Evolutionary conservation across 2,329 filamentous ascomycete genomes (phyloP), one percentile per base, ranked within the genome.

Genomic region (Monilinia aucupariae): DNA sequence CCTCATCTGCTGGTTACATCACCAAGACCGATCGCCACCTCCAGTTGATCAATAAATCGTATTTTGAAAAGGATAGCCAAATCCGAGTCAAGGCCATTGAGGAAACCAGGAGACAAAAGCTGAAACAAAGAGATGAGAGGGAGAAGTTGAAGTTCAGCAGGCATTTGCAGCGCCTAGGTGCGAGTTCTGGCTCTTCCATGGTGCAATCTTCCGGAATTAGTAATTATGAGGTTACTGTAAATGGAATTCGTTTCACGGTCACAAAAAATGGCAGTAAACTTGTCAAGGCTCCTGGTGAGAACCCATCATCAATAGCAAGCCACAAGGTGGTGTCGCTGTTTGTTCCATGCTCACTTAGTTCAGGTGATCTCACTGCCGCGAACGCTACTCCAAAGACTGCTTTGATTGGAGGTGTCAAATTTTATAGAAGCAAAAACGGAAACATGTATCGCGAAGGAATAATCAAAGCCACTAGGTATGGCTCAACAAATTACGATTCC

Each of bases 401-500:
- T 48, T 78, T 80, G 7, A 79, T 96, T 65, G 90, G 88, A 59
- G 90, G 91, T 49, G 89, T 96, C 70, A 86, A 84, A 67, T 96
- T 96, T 73, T 82, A 91, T 71, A 85, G 92, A 68, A 96, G 90
- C 75, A 96, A 93, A 74, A 89, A 88, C 69, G 92, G 92, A 66
- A 96, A 96, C 70, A 82, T 96, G 32, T 88, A 92, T 72, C 88
- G 91, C 62, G 83, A 89, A 71, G 86, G 89, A 67, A 81, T 91
- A 62, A 83, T 93, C 64, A 86, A 87, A 74, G 86, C 86, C 66
- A 88, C 90, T 75, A 87, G 85, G 90, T 93, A 85, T 77, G 86
- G 81, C 72, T 34, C 22, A 43, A 53, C 25, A 61, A 41, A 45
- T 41, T 53, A 15, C 34, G 41, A 30, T 54, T n/a, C 22, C 56